Percentiles rank a stretch among this genome's conserved stretches.
phyloP scores from a whole-genome alignment of 1,284 basidiomycete species.

The Rhodotorula sp. region DNA sequence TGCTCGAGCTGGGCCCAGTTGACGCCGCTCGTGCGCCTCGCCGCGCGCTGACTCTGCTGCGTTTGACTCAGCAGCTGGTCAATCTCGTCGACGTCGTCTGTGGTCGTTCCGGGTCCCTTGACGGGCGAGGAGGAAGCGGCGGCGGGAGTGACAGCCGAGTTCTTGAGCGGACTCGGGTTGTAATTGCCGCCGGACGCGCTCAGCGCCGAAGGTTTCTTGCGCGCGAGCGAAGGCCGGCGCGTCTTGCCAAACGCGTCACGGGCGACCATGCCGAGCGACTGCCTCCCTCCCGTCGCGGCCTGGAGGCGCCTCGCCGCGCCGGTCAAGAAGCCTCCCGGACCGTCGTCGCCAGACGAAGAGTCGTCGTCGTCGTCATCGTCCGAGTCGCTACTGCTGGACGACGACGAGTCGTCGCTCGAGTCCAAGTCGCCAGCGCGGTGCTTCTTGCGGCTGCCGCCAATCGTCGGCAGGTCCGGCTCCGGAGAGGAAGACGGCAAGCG shows the following conservation, averaged over 20 bases:
- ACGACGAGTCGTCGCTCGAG: slow-evolving; percentile 14
- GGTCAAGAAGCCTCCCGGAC: not conserved
- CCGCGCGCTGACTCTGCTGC: slow-evolving; percentile 6
- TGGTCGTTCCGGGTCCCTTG: not conserved
- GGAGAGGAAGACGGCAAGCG: slow-evolving; percentile 27
- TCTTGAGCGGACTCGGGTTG: slow-evolving; percentile 21
- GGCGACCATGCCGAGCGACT: slow-evolving; percentile 19
- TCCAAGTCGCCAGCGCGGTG: slow-evolving; percentile 2
- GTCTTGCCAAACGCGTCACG: slow-evolving; percentile 16
- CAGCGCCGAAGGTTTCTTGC: not conserved
- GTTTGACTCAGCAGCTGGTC: slow-evolving; percentile 28
- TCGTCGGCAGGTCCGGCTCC: slow-evolving; percentile 23
- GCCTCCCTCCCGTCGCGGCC: not conserved
- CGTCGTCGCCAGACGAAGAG: slow-evolving; percentile 8
- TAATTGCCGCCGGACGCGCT: not conserved
- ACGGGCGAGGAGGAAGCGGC: slow-evolving; percentile 5
- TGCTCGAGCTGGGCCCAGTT: slow-evolving; percentile 25
- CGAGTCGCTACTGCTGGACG: slow-evolving; percentile 13
- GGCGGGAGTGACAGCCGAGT: slow-evolving; percentile 9
- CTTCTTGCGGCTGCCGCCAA: slow-evolving; percentile 9
- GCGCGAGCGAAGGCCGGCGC: slow-evolving; percentile 4
- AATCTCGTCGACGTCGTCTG: slow-evolving; percentile 14
- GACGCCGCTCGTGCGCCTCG: slow-evolving; percentile 7
- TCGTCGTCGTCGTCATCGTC: not conserved
- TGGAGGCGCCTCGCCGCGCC: slow-evolving; percentile 6